A percentile compares a stretch with the other conserved stretches of the same genome.
Evolutionary conservation across 169 alveolate species (phyloP).

Genomic region (Plasmodium malariae): DNA sequence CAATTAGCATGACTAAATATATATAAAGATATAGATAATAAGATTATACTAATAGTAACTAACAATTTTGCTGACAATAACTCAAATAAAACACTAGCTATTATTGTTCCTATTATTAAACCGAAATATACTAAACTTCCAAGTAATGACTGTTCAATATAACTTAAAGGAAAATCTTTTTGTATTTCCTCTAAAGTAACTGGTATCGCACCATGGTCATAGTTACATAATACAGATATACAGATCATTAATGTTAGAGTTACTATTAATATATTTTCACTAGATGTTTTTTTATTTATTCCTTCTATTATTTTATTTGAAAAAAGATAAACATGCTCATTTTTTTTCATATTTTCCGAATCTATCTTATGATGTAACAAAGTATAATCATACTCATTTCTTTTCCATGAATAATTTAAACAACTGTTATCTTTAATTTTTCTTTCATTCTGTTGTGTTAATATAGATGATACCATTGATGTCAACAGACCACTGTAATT

Average conservation of each 20-base stretch:
- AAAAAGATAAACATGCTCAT: background rate
- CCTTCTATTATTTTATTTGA: background rate
- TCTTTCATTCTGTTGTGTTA: conserved; percentile 68
- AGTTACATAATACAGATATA: conserved; percentile 77
- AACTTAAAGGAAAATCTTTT: conserved; percentile 77
- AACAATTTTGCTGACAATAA: conserved; percentile 79
- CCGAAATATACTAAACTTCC: conserved; percentile 89
- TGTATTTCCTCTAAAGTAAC: conserved; percentile 81
- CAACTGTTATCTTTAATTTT: conserved; percentile 38
- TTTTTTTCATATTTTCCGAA: background rate
- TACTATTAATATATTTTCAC: conserved; percentile 18
- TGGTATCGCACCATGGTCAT: conserved; percentile 85
- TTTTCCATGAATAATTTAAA: conserved; percentile 12
- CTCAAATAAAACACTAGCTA: conserved; percentile 82
- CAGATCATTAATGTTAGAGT: conserved; percentile 59
- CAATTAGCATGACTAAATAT: conserved; percentile 82
- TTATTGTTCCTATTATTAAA: conserved; percentile 82
- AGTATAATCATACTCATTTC: conserved; percentile 13
- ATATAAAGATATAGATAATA: conserved; percentile 77
- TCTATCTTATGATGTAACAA: background rate
- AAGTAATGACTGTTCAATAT: conserved; percentile 80
- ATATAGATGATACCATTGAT: conserved; percentile 70
- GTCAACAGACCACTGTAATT: conserved; percentile 70
- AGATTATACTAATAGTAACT: conserved; percentile 77
- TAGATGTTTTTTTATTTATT: background rate